A percentile compares a stretch with the other conserved stretches of the same genome.
Evolutionary conservation across 345 rosid genomes (phyloP).

Genomic region (Rhizophora mangle): DNA sequence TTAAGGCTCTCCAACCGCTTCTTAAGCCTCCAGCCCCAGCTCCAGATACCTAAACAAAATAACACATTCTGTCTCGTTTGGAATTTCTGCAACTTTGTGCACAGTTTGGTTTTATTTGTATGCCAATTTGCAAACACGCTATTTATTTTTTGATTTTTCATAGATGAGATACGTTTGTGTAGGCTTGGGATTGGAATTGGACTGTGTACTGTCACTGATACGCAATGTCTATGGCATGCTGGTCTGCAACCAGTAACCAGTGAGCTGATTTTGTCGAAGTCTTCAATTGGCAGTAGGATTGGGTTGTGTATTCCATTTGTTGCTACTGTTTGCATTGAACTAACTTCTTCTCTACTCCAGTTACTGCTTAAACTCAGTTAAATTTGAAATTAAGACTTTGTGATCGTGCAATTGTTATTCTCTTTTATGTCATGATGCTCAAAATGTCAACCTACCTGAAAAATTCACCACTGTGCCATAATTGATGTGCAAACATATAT

Average conservation of each 20-base stretch:
- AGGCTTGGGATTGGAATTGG: slow-evolving; percentile 15
- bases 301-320: slow-evolving; percentile 18
- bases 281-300: slow-evolving; percentile 12
- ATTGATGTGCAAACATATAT: too few species aligned
- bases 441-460: too few species aligned
- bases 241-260: not conserved
- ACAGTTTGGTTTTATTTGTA: slow-evolving; percentile 31
- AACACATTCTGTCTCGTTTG: not conserved
- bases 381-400: too few species aligned
- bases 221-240: not conserved
- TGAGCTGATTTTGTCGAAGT: slow-evolving; percentile 11
- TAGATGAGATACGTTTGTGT: slow-evolving; percentile 24
- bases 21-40: slow-evolving; percentile 32
- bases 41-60: slow-evolving; percentile 12
- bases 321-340: slow-evolving; percentile 17
- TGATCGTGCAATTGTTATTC: too few species aligned
- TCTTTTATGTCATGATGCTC: too few species aligned
- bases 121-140: slow-evolving; percentile 15
- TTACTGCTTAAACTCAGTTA: too few species aligned
- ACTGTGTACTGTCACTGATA: not conserved
- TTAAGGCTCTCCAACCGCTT: slow-evolving; percentile 96
- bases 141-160: slow-evolving; percentile 22
- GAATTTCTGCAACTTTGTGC: slow-evolving; percentile 31
- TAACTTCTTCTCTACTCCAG: not conserved
- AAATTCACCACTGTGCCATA: too few species aligned